Evolutionary conservation across 768 basidiomycete genomes (phyloP).

Genomic region (Agaricus blazei): DNA sequence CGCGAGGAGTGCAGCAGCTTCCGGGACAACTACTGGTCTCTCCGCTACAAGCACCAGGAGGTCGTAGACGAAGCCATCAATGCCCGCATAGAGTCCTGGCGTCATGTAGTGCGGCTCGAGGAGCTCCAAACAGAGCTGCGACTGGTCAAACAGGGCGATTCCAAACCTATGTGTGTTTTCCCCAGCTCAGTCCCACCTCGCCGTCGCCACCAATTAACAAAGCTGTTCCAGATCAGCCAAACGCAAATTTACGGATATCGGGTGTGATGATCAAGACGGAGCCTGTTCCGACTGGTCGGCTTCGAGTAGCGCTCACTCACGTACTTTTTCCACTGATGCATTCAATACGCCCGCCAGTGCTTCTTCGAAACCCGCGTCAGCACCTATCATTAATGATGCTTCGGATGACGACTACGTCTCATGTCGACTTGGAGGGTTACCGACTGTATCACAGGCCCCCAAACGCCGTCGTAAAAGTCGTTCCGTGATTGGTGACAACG

Average conservation of each 20-base stretch:
- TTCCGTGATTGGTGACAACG: background rate
- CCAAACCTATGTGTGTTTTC: background rate
- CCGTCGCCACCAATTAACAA: background rate
- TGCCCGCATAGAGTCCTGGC: conserved; percentile 8
- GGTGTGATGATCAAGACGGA: background rate
- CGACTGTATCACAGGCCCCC: background rate
- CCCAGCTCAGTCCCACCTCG: background rate
- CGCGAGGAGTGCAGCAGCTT: conserved; percentile 1
- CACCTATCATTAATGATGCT: background rate
- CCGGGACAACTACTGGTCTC: background rate
- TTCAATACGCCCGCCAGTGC: background rate
- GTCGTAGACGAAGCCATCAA: conserved; percentile 3
- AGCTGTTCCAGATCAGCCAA: background rate
- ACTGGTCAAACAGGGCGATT: background rate
- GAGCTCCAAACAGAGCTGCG: conserved; percentile 7
- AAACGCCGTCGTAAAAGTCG: background rate
- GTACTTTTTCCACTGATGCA: background rate
- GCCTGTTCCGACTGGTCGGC: conserved; percentile 2
- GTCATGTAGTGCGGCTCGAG: conserved; percentile 5
- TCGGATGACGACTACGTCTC: background rate
- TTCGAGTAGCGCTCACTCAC: background rate
- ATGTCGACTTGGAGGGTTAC: background rate
- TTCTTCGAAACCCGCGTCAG: background rate
- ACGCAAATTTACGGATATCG: conserved; percentile 2
- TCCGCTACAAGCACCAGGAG: conserved; percentile 6